A percentile compares a stretch with the other conserved stretches of the same genome.
phyloP scores from a whole-genome alignment of 2,329 filamentous ascomycete genomes.

The Sporothrix curviconia region DNA sequence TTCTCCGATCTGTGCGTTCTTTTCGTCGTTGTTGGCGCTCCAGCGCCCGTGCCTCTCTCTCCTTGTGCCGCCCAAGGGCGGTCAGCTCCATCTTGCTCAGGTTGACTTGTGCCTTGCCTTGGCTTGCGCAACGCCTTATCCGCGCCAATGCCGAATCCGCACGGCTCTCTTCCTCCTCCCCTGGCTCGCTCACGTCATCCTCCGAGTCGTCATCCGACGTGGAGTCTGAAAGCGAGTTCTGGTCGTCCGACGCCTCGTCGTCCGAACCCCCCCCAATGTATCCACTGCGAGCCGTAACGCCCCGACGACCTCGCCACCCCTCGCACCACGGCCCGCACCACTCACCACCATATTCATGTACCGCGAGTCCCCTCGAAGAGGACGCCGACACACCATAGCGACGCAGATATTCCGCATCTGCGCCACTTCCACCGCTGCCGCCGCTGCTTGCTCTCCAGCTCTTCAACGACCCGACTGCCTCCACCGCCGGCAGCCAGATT shows the following conservation, averaged over 20 bases:
- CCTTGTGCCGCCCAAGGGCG: constrained; percentile 64
- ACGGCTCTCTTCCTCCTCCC: constrained; percentile 58
- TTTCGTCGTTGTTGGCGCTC: constrained; percentile 20
- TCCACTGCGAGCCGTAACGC: constrained; percentile 29
- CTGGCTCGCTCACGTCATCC: constrained; percentile 35
- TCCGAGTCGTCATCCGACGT: constrained; percentile 39
- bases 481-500: constrained; percentile 17
- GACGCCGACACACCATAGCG: constrained; percentile 7
- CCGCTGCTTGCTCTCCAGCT: constrained; percentile 57
- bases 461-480: constrained; percentile 53
- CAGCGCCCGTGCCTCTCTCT: constrained; percentile 49
- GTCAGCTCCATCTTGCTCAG: constrained; percentile 74
- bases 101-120: constrained; percentile 71
- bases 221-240: constrained; percentile 26
- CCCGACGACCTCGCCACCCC: constrained; percentile 22
- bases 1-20: constrained; percentile 35
- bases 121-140: constrained; percentile 69
- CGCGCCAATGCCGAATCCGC: constrained; percentile 68
- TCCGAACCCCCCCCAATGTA: constrained; percentile 31
- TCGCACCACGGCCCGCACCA: constrained; percentile 42
- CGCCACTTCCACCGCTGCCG: constrained; percentile 43
- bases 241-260: constrained; percentile 3
- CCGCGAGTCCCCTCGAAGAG: constrained; percentile 49
- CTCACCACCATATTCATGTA: not conserved
- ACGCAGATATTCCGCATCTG: constrained; percentile 27